Conservation (phyloP, 805 yeast species). For the Yamadazyma sp. region DNA sequence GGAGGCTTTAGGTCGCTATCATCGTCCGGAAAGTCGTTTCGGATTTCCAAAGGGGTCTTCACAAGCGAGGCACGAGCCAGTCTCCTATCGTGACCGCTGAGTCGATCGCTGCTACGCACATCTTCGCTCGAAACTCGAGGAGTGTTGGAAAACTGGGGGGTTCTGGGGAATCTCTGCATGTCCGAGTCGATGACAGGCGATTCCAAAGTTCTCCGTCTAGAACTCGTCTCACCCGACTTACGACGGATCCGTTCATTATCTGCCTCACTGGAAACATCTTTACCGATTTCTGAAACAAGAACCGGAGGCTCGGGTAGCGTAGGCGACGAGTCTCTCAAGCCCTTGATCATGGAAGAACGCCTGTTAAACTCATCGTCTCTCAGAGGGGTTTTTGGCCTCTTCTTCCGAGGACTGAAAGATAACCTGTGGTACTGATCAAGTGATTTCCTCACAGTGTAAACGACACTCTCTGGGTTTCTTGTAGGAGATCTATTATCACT, state of each 20-base stretch:
- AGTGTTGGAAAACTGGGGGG: conserved; percentile 41
- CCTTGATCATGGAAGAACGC: conserved; percentile 35
- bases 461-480: conserved; percentile 12
- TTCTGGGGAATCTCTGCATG: conserved; percentile 45
- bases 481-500: conserved; percentile 15
- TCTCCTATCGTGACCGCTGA: conserved; percentile 1
- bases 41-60: conserved; percentile 26
- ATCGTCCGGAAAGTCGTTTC: conserved; percentile 23
- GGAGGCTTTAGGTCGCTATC: conserved; percentile 34
- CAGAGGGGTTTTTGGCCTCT: conserved; percentile 18
- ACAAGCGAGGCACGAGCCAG: conserved; percentile 17
- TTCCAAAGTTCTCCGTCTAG: not conserved
- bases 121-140: not conserved
- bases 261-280: conserved; percentile 20
- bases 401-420: conserved; percentile 33
- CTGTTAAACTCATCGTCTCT: conserved; percentile 16
- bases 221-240: not conserved
- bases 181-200: conserved; percentile 8
- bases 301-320: conserved; percentile 46
- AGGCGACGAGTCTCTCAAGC: conserved; percentile 41
- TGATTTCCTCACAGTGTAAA: conserved; percentile 32
- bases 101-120: conserved; percentile 14
- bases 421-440: conserved; percentile 30
- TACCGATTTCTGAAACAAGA: conserved; percentile 35
- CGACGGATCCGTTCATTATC: too few relatives aligned